A percentile compares a stretch with the other conserved stretches of the same genome.
phyloP scores from a whole-genome alignment of 2,329 filamentous ascomycete genomes.

The Coniella vitis region DNA sequence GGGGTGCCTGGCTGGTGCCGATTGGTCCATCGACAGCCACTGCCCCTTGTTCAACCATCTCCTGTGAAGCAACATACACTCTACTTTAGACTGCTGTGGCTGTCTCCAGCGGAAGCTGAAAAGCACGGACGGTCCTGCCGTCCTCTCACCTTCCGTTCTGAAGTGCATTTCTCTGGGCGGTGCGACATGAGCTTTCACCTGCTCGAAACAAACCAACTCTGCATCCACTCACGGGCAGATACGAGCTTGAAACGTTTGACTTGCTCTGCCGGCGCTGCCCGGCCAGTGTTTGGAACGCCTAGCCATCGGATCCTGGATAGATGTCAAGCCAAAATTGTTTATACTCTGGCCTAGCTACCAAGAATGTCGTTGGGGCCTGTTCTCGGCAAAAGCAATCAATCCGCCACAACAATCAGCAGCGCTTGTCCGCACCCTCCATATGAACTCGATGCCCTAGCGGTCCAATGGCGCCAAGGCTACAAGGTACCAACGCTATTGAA shows the following conservation, averaged over 20 bases:
- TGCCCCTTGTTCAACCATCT: no score
- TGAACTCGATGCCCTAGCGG: no score
- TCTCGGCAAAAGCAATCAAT: no score
- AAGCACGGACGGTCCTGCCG: background rate
- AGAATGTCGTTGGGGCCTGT: no score
- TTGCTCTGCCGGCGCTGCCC: background rate
- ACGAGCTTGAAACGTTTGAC: slow-evolving; percentile 1
- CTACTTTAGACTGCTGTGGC: background rate
- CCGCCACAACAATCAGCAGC: no score
- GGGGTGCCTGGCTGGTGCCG: background rate
- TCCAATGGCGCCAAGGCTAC: no score
- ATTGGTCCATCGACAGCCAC: background rate
- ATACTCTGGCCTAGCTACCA: no score
- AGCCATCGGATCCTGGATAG: no score
- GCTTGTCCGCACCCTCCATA: no score
- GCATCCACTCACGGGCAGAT: slow-evolving; percentile 8
- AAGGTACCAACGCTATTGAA: background rate
- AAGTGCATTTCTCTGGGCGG: background rate
- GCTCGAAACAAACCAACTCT: slow-evolving; percentile 1
- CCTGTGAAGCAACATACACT: background rate
- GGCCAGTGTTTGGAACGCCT: background rate
- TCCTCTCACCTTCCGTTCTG: slow-evolving; percentile 10
- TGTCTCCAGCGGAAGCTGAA: background rate
- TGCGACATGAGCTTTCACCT: slow-evolving; percentile 13
- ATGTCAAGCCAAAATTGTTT: no score